Evolutionary conservation across 345 rosid genomes (phyloP), one percentile per base, ranked within the genome.

Genomic region (Lumnitzera littorea): DNA sequence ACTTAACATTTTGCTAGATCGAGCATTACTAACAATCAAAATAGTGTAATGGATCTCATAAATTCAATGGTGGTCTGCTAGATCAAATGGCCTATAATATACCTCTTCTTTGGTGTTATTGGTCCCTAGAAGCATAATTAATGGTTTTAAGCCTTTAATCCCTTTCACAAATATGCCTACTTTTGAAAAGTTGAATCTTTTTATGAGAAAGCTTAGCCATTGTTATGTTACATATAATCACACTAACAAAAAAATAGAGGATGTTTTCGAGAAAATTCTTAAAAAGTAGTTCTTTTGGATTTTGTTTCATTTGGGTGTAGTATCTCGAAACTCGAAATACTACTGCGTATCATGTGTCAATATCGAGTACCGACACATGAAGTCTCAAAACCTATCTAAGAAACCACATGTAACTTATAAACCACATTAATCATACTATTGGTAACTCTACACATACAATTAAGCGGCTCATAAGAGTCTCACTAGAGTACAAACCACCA

Each of bases 191-290:
- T 72, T 87, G 78, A 87, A 81, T 58, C 87, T 27, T 91, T 91
- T 91, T 49, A 90, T 87, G 53, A 87, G 92, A 48, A 91, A 91
- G 81, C 86, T 85, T 15, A 91, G 97, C 60, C 78, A 87, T n/a
- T 91, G 97, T 69, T 91, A 92, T 41, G 92, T 85, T 16, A 82
- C 83, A 2, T 91, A 85, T 25, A 96, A 91, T 82, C 85, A 85
- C 78, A 72, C 83, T 23, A 87, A 87, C 74, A 80, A 87, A 11
- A 69, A 27, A 27, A 27, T 66, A 51, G 85, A 85, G 78, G 84
- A 84, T 71, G 73, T 81, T 0, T 48, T 80, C 9, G 96, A 91
- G 69, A 91, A 85, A 69, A 89, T 83, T 66, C 90, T 91, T n/a
- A 87, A 91, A 62, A 78, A 73, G 24, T 89, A 82, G 51, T 85